Evolutionary conservation across 179 eudicot genomes (phyloP).

Genomic region (Patellifolia procumbens): DNA sequence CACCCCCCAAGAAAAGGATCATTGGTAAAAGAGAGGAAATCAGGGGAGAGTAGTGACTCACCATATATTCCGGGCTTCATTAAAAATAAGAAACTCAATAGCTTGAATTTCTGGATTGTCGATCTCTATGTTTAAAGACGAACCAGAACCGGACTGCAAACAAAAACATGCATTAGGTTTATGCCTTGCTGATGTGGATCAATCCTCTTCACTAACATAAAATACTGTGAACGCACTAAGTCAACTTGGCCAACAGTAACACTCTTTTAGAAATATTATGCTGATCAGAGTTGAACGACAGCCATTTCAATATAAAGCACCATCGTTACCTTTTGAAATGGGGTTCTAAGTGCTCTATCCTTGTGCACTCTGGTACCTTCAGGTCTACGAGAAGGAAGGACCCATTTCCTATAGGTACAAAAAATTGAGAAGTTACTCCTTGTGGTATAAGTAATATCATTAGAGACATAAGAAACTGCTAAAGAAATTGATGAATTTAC

Average conservation of each 20-base stretch:
- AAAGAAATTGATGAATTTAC: constrained; percentile 41
- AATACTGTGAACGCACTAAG: neutral
- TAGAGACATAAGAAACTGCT: constrained; percentile 8
- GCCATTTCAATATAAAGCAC: neutral
- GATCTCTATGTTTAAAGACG: constrained; percentile 68
- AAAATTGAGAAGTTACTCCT: neutral
- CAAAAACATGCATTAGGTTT: constrained; percentile 20
- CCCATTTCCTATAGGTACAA: constrained; percentile 57
- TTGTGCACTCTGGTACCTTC: constrained; percentile 72
- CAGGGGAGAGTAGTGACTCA: constrained; percentile 26
- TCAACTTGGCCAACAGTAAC: neutral
- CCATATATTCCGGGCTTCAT: constrained; percentile 90
- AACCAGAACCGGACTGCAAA: constrained; percentile 70
- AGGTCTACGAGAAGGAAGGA: constrained; percentile 75
- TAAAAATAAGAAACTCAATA: constrained; percentile 81
- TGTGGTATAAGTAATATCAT: neutral
- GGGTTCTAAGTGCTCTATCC: constrained; percentile 79
- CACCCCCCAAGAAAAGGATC: neutral
- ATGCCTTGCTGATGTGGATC: neutral
- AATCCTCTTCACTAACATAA: neutral
- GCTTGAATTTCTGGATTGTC: constrained; percentile 82
- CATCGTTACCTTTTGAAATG: constrained; percentile 68
- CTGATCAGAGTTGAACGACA: neutral
- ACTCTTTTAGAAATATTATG: neutral
- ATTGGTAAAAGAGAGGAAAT: constrained; percentile 3